phyloP scores from a whole-genome alignment of 1,284 basidiomycete species.

The Cronartium quercuum region DNA sequence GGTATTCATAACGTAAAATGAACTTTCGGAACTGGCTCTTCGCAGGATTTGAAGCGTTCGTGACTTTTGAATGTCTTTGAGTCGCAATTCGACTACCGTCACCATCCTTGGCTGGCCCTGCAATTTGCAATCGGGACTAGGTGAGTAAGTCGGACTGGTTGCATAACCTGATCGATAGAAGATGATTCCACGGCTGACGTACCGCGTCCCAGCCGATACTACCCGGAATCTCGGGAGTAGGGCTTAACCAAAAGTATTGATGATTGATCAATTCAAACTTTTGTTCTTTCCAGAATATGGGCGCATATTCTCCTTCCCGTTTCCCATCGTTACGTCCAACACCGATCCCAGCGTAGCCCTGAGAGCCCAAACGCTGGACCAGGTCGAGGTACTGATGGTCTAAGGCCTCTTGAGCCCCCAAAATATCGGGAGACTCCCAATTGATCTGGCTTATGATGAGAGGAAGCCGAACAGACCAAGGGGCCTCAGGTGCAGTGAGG shows the following conservation, averaged over 20 bases:
- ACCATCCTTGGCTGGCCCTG: slow-evolving; percentile 24
- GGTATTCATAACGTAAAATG: slow-evolving; percentile 41
- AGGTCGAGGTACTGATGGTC: slow-evolving; percentile 41
- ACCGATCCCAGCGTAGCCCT: slow-evolving; percentile 39
- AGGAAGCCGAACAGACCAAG: slow-evolving; percentile 40
- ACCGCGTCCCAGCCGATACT: slow-evolving; percentile 43
- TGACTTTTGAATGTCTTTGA: not conserved
- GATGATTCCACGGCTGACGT: not conserved
- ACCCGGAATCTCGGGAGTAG: slow-evolving; percentile 40
- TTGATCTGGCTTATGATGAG: slow-evolving; percentile 42
- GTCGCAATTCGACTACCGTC: slow-evolving; percentile 1
- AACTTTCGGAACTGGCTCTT: not conserved
- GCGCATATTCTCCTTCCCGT: slow-evolving; percentile 41
- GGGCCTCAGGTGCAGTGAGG: slow-evolving; percentile 35
- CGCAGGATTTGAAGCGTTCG: slow-evolving; percentile 37
- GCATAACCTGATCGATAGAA: not conserved
- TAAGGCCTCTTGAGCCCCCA: slow-evolving; percentile 44
- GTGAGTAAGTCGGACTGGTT: not conserved
- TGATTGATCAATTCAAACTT: slow-evolving; percentile 40
- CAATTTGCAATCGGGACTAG: slow-evolving; percentile 1
- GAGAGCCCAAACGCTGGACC: slow-evolving; percentile 6
- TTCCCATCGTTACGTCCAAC: slow-evolving; percentile 43
- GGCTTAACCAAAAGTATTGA: slow-evolving; percentile 44
- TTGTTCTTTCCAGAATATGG: slow-evolving; percentile 43
- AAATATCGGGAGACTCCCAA: slow-evolving; percentile 41